Percentiles rank a stretch among this genome's conserved stretches.
Evolutionary conservation across 148 eudicot genomes (phyloP).

Genomic region (Chenopodium berlandieri): DNA sequence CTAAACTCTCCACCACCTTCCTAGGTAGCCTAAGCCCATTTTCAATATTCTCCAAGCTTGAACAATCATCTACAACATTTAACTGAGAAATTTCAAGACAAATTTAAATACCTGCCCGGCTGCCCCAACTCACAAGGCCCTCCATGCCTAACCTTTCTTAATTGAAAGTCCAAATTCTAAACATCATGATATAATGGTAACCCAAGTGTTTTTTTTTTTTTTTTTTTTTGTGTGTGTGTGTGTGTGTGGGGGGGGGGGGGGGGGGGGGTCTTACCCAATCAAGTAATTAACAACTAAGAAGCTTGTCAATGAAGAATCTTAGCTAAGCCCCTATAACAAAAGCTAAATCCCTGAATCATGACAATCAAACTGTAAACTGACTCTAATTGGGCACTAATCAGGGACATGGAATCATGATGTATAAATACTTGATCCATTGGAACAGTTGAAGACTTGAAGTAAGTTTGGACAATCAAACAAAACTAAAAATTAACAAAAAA

Average conservation of each 20-base stretch:
- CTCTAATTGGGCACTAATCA: constrained; percentile 2
- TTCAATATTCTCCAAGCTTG: too few species aligned
- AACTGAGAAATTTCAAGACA: not conserved
- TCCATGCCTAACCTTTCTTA: not conserved
- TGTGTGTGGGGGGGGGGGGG: too few species aligned
- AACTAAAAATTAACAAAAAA: not conserved
- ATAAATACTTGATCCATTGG: not conserved
- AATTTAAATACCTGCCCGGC: not conserved
- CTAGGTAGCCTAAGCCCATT: not conserved
- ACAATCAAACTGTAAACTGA: not conserved
- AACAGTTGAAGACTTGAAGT: not conserved
- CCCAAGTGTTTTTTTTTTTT: too few species aligned
- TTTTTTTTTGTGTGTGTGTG: too few species aligned
- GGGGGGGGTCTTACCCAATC: not conserved
- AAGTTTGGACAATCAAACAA: constrained; percentile 2
- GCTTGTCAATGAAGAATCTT: constrained; percentile 12
- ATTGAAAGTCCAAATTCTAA: not conserved
- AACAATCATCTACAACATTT: not conserved
- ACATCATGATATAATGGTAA: too few species aligned
- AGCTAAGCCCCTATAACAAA: constrained; percentile 2
- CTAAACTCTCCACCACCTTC: not conserved
- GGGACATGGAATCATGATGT: not conserved
- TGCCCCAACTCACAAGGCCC: too few species aligned
- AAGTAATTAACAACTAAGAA: constrained; percentile 7
- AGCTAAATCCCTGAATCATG: not conserved